Evolutionary conservation across 2,329 filamentous ascomycete genomes (phyloP).

Genomic region (Ceratocystis ficicola): DNA sequence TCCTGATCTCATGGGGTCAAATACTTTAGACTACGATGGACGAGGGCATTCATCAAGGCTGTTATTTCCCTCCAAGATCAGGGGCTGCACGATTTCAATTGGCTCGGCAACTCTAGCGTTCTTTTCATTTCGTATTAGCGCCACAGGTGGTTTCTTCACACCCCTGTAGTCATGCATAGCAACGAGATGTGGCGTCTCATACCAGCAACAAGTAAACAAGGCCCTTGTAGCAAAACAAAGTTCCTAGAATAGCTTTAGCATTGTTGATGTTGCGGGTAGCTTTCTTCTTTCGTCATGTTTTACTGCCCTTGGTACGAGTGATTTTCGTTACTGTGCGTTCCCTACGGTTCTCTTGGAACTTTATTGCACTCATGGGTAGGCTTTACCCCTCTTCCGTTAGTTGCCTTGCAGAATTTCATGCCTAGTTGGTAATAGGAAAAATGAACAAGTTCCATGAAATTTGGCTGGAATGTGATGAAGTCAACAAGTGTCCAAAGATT

Average conservation of each 20-base stretch:
- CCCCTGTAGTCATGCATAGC: not conserved
- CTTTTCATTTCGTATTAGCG: slow-evolving; percentile 9
- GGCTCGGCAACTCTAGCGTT: slow-evolving; percentile 7
- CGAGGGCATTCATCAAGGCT: no score
- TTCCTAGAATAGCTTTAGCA: not conserved
- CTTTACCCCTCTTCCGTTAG: no score
- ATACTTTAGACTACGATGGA: no score
- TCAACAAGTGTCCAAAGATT: no score
- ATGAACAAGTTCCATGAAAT: no score
- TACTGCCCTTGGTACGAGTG: no score
- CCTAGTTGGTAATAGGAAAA: no score
- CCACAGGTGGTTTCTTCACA: not conserved
- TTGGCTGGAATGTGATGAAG: no score
- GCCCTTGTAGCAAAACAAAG: not conserved
- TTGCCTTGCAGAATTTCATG: no score
- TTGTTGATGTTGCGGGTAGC: not conserved
- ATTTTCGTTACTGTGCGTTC: no score
- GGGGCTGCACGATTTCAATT: not conserved
- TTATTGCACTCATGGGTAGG: no score
- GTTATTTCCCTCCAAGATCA: not conserved
- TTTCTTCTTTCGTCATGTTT: not conserved
- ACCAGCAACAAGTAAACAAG: not conserved
- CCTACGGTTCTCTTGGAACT: no score
- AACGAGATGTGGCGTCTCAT: not conserved
- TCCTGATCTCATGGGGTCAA: not conserved